These are phyloP conservation scores for Aphanocladium album DNA, from an alignment of 2,329 filamentous ascomycete species.

Conservation along the genomic window DNA sequence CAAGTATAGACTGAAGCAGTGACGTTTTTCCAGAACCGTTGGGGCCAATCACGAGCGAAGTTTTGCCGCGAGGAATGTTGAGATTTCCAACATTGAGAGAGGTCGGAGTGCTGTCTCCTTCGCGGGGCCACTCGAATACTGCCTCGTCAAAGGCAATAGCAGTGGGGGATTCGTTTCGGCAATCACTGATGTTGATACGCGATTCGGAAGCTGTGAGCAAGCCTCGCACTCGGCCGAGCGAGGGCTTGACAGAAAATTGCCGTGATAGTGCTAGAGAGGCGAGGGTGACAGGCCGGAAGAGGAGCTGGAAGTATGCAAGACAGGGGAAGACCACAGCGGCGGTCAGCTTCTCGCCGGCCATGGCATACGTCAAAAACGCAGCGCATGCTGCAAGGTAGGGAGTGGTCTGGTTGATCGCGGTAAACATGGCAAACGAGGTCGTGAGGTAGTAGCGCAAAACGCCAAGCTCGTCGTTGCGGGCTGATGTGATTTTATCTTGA, in stretches of 20 bases:
- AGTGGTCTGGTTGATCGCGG: constrained; percentile 7
- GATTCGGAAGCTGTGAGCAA: constrained; percentile 4
- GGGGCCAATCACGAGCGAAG: background rate
- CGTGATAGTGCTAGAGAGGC: constrained; percentile 1
- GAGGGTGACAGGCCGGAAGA: constrained; percentile 4
- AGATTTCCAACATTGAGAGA: background rate
- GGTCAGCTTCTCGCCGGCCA: background rate
- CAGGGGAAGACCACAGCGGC: constrained; percentile 5
- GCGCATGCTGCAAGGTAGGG: constrained; percentile 7
- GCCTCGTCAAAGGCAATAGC: background rate
- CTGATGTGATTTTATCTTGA: background rate
- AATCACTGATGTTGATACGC: background rate
- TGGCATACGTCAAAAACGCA: constrained; percentile 1
- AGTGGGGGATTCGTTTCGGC: background rate
- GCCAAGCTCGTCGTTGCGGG: background rate
- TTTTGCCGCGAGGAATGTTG: background rate
- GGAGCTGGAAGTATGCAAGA: constrained; percentile 3
- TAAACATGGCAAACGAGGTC: constrained; percentile 12
- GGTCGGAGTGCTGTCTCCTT: background rate
- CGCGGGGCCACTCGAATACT: background rate
- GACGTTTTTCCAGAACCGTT: constrained; percentile 10
- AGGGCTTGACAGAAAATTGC: constrained; percentile 2
- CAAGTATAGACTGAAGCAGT: constrained; percentile 3
- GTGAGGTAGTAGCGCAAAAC: constrained; percentile 1
- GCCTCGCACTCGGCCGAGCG: background rate